These are phyloP conservation scores for Mycena chlorophos DNA, from an alignment of 768 basidiomycete genomes.

Conservation along the genomic window DNA sequence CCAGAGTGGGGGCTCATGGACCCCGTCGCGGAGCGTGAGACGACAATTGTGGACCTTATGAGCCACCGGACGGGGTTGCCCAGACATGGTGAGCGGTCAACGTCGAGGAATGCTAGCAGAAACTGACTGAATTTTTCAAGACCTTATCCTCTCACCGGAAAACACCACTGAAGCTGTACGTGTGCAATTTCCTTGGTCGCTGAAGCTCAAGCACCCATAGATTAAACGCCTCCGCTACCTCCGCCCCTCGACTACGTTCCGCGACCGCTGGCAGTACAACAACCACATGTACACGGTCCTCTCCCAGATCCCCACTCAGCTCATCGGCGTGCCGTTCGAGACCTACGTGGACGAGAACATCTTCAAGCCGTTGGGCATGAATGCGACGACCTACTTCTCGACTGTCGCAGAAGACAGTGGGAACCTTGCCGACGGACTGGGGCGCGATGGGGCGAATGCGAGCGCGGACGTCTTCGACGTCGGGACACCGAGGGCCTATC, in stretches of 20 bases:
- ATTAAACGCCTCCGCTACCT: constrained; percentile 22
- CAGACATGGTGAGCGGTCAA: constrained; percentile 21
- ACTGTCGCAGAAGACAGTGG: constrained; percentile 4
- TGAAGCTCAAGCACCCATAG: constrained; percentile 7
- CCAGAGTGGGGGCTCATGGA: constrained; percentile 26
- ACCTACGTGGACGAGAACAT: constrained; percentile 20
- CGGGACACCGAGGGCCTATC: constrained; percentile 4
- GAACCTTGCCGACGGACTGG: constrained; percentile 13
- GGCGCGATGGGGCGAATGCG: constrained; percentile 11
- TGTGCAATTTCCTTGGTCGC: constrained; percentile 2
- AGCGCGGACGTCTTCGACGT: constrained; percentile 10
- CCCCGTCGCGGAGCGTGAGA: constrained; percentile 18
- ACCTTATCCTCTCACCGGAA: background rate
- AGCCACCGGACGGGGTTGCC: constrained; percentile 32
- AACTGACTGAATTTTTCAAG: background rate
- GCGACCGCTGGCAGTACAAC: constrained; percentile 29
- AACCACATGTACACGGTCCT: constrained; percentile 30
- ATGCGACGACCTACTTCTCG: constrained; percentile 19
- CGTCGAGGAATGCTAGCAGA: background rate
- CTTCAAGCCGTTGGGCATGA: constrained; percentile 21
- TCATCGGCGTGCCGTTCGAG: constrained; percentile 19
- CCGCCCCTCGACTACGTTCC: constrained; percentile 28
- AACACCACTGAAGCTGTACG: constrained; percentile 16
- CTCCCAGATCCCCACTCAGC: constrained; percentile 24
- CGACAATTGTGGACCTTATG: constrained; percentile 28